phyloP scores from a whole-genome alignment of 2,329 filamentous ascomycete genomes.

The Cephalotrichum gorgonifer region DNA sequence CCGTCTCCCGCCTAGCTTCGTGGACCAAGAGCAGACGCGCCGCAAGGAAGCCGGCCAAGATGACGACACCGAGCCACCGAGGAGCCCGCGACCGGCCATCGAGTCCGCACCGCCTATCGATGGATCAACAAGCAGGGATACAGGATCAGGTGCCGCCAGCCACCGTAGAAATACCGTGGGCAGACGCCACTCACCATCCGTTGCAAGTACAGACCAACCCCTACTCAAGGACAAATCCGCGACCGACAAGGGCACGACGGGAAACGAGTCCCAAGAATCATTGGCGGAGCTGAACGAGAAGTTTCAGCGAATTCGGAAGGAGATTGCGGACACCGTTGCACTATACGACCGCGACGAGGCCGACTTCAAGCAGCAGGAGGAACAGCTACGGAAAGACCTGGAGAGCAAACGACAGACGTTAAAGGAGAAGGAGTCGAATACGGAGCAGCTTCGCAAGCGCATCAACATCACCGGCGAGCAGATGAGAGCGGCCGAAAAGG shows the following conservation, averaged over 20 bases:
- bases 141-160: slow-evolving; percentile 31
- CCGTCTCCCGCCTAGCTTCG: slow-evolving; percentile 45
- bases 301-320: slow-evolving; percentile 68
- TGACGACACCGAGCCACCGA: slow-evolving; percentile 34
- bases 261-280: slow-evolving; percentile 22
- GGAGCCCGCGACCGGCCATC: slow-evolving; percentile 40
- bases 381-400: slow-evolving; percentile 64
- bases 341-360: slow-evolving; percentile 63
- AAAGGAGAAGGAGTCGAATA: slow-evolving; percentile 86
- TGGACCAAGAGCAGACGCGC: slow-evolving; percentile 37
- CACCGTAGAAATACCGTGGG: slow-evolving; percentile 48
- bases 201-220: slow-evolving; percentile 42
- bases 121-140: slow-evolving; percentile 54
- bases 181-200: slow-evolving; percentile 66
- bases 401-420: slow-evolving; percentile 67
- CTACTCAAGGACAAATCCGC: slow-evolving; percentile 24
- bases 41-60: slow-evolving; percentile 29
- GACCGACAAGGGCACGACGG: not conserved
- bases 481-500: slow-evolving; percentile 71
- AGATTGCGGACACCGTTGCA: slow-evolving; percentile 69
- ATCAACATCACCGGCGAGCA: slow-evolving; percentile 70
- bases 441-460: slow-evolving; percentile 71
- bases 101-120: slow-evolving; percentile 55
- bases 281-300: slow-evolving; percentile 71
- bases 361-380: slow-evolving; percentile 55